A percentile compares a stretch with the other conserved stretches of the same genome.
phyloP scores from a whole-genome alignment of 805 yeast genomes.

The Scheffersomyces spartinae region DNA sequence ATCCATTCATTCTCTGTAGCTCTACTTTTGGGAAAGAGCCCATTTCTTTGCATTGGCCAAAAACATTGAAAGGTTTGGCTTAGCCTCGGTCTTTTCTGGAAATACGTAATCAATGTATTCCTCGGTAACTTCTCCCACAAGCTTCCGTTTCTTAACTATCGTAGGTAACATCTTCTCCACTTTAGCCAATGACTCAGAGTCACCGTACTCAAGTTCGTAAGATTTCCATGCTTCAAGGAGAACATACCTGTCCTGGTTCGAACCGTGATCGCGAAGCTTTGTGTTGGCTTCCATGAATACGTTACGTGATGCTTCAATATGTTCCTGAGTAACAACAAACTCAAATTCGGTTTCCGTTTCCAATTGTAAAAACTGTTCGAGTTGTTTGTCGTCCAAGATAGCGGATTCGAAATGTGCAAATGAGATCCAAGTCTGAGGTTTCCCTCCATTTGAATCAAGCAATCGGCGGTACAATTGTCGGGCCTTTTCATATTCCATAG shows the following conservation, averaged over 20 bases:
- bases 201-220: conserved; percentile 60
- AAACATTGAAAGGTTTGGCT: conserved; percentile 12
- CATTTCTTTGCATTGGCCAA: conserved; percentile 32
- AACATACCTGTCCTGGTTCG: conserved; percentile 34
- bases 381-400: conserved; percentile 44
- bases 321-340: conserved; percentile 38
- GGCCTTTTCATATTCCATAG: conserved; percentile 44
- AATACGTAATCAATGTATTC: conserved; percentile 53
- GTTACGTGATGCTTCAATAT: conserved; percentile 38
- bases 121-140: conserved; percentile 26
- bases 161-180: conserved; percentile 43
- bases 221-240: conserved; percentile 50
- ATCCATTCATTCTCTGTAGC: too few species aligned
- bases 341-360: conserved; percentile 33
- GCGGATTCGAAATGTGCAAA: conserved; percentile 63
- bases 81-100: conserved; percentile 42
- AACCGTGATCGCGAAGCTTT: conserved; percentile 24
- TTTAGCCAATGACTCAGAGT: conserved; percentile 16
- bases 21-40: conserved; percentile 7
- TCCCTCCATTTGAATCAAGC: conserved; percentile 16
- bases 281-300: conserved; percentile 45
- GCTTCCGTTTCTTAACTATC: conserved; percentile 31
- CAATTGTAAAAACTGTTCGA: conserved; percentile 17
- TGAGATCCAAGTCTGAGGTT: conserved; percentile 44
- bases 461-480: conserved; percentile 36